These are phyloP conservation scores for Rhododendron henanense DNA, from an alignment of 148 eudicot genomes.

Conservation along the genomic window DNA sequence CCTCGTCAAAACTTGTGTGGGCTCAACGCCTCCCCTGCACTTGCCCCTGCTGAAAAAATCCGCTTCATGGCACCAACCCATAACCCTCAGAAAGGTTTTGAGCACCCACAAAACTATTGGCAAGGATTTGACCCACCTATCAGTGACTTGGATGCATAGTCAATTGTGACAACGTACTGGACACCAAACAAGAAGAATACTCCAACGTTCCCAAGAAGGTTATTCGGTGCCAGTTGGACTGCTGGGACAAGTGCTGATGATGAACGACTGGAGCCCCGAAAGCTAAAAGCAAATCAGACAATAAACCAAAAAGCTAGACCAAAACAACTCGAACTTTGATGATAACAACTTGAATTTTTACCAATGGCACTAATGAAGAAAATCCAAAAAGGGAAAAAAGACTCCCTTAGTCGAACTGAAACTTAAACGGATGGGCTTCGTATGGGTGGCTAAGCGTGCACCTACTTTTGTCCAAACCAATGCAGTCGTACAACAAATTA, in stretches of 20 bases:
- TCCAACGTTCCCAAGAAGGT: background rate
- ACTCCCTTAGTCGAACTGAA: background rate
- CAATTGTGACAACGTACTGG: background rate
- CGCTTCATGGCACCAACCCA: too few species aligned
- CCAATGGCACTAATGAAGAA: background rate
- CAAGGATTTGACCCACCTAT: too few species aligned
- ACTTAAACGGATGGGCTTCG: background rate
- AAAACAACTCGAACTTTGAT: too few species aligned
- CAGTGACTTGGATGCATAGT: background rate
- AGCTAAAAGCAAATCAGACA: background rate
- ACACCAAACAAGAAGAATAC: background rate
- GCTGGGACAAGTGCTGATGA: background rate
- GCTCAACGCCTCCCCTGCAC: background rate
- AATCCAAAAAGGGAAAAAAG: background rate
- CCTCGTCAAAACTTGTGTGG: background rate
- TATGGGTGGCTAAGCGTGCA: background rate
- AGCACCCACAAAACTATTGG: too few species aligned
- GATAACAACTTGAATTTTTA: background rate
- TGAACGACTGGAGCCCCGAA: background rate
- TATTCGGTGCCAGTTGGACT: background rate
- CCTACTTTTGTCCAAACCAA: background rate
- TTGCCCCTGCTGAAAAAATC: background rate
- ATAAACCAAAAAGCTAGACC: background rate
- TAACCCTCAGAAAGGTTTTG: too few species aligned
- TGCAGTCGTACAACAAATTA: background rate